phyloP scores from a whole-genome alignment of 1,284 basidiomycete genomes.

The Cutaneotrichosporon cyanovorans region DNA sequence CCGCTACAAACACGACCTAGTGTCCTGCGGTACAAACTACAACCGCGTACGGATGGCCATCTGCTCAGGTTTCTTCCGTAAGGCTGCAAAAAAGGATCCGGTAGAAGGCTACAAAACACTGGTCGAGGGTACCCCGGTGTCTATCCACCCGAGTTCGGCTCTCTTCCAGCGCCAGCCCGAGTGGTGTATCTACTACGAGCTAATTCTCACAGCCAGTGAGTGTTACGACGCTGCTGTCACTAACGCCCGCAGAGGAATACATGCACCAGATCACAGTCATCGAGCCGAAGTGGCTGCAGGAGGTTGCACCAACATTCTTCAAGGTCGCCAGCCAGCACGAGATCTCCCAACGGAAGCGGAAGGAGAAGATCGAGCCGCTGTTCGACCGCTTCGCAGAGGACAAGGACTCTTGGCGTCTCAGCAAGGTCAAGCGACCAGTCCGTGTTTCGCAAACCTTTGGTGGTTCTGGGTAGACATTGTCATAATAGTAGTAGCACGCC shows the following conservation, averaged over 20 bases:
- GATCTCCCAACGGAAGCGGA: constrained; percentile 92
- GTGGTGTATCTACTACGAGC: constrained; percentile 69
- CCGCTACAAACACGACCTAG: constrained; percentile 91
- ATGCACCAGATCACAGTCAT: constrained; percentile 91
- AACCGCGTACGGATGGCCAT: constrained; percentile 91
- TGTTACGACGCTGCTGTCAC: constrained; percentile 1
- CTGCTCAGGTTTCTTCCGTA: constrained; percentile 91
- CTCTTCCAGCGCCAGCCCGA: constrained; percentile 88
- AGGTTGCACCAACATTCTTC: constrained; percentile 94
- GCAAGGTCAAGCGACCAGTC: constrained; percentile 41
- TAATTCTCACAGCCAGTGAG: constrained; percentile 62
- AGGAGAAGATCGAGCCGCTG: constrained; percentile 90
- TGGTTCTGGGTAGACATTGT: too few relatives aligned
- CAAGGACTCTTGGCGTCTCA: constrained; percentile 48
- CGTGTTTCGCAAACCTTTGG: constrained; percentile 40
- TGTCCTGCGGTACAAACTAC: constrained; percentile 70
- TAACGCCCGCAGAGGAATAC: constrained; percentile 57
- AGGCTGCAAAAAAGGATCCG: constrained; percentile 79
- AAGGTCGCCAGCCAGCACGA: constrained; percentile 90
- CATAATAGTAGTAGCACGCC: too few relatives aligned
- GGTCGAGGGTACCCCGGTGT: constrained; percentile 94
- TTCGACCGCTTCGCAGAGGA: constrained; percentile 45
- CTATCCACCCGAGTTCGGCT: constrained; percentile 94
- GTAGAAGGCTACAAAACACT: constrained; percentile 87
- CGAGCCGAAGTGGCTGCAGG: constrained; percentile 97